These are phyloP conservation scores for Rhizomucor pusillus DNA, from an alignment of 371 early-diverging fungal species.

Conservation along the genomic window DNA sequence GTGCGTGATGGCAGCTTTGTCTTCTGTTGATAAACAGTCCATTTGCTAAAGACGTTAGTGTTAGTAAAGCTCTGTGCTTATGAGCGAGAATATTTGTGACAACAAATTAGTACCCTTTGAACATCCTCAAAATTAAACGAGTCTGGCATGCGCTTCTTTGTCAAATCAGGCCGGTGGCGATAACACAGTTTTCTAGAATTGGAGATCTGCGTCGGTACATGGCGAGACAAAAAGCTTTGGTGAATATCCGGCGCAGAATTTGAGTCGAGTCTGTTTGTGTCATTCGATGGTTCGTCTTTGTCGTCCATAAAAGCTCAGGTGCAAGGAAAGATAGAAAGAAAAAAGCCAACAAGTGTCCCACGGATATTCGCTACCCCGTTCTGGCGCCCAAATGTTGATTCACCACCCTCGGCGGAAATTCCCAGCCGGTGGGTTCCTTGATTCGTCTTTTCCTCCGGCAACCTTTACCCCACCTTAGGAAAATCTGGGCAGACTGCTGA, in stretches of 20 bases:
- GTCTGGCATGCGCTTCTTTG: conserved; percentile 23
- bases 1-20: conserved; percentile 51
- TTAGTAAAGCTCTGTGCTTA: too few relatives aligned
- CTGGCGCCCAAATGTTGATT: too few relatives aligned
- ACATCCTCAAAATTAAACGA: conserved; percentile 17
- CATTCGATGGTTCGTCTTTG: conserved; percentile 9
- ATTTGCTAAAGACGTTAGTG: conserved; percentile 28
- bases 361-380: too few relatives aligned
- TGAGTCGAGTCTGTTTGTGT: background rate
- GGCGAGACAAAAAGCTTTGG: conserved; percentile 37
- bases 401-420: too few relatives aligned
- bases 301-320: conserved; percentile 1
- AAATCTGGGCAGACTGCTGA: too few relatives aligned
- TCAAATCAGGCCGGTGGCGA: conserved; percentile 30
- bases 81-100: conserved; percentile 29
- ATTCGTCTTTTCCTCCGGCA: too few relatives aligned
- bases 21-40: conserved; percentile 40
- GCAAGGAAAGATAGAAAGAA: too few relatives aligned
- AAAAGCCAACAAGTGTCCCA: too few relatives aligned
- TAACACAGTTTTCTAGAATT: conserved; percentile 30
- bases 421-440: too few relatives aligned
- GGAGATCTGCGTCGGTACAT: conserved; percentile 40
- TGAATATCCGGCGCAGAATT: conserved; percentile 4
- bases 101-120: conserved; percentile 20
- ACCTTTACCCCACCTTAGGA: too few relatives aligned